A percentile compares a stretch with the other conserved stretches of the same genome.
These are phyloP conservation scores for Eimeria acervulina DNA, from an alignment of 169 alveolate species.

Conservation along the genomic window DNA sequence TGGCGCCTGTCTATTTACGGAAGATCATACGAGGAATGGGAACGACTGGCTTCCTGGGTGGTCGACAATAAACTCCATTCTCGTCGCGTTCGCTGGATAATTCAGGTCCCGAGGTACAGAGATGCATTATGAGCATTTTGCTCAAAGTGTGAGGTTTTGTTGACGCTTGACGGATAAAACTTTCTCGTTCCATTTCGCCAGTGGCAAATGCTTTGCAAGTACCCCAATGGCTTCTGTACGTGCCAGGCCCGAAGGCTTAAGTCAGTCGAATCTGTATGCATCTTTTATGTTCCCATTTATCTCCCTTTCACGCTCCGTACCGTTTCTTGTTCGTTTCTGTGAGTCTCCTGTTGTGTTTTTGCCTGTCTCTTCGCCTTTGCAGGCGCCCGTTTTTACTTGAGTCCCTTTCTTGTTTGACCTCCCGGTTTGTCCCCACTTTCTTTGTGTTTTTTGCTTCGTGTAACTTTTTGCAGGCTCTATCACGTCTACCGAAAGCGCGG, in stretches of 20 bases:
- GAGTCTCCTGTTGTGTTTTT: background rate
- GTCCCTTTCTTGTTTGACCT: background rate
- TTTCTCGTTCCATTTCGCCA: background rate
- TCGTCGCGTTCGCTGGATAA: constrained; percentile 92
- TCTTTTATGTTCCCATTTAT: background rate
- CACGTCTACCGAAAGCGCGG: constrained; percentile 89
- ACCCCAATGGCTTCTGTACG: no score
- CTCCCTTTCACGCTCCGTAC: background rate
- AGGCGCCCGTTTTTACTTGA: background rate
- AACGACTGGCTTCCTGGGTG: constrained; percentile 94
- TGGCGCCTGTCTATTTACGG: constrained; percentile 97
- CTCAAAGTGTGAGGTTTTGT: background rate
- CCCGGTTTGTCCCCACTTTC: background rate
- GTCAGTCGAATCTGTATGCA: background rate
- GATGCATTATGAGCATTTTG: background rate
- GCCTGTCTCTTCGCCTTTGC: background rate
- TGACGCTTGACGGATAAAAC: background rate
- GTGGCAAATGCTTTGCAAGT: no score
- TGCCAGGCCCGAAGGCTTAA: background rate
- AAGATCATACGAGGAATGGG: constrained; percentile 94
- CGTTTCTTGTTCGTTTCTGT: background rate
- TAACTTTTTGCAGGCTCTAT: constrained; percentile 85
- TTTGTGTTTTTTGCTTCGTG: background rate
- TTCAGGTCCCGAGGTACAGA: constrained; percentile 91
- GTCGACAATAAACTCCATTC: constrained; percentile 86